phyloP scores from a whole-genome alignment of 805 yeast species.

The Nakazawaea ishiwadae region DNA sequence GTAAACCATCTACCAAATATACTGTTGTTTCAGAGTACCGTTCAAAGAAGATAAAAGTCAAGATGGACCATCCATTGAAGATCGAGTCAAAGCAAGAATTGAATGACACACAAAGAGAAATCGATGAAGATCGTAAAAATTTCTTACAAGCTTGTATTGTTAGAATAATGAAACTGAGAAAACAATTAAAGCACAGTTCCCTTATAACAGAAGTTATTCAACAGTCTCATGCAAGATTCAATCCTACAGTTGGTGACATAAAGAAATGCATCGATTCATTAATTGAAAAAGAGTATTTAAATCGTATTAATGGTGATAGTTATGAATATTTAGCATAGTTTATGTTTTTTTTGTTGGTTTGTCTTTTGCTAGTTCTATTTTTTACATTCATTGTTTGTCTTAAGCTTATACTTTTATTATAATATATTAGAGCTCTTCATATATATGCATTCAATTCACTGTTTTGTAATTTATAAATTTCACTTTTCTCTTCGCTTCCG shows the following conservation, averaged over 20 bases:
- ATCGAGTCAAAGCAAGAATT: slow-evolving; percentile 63
- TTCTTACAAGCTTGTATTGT: slow-evolving; percentile 91
- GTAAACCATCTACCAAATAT: slow-evolving; percentile 51
- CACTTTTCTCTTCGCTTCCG: too few relatives aligned
- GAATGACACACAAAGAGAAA: slow-evolving; percentile 72
- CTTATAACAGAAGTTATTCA: slow-evolving; percentile 84
- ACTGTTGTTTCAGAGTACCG: slow-evolving; percentile 78
- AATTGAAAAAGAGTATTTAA: slow-evolving; percentile 81
- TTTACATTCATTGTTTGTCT: too few relatives aligned
- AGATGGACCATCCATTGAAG: slow-evolving; percentile 43
- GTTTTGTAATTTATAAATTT: too few relatives aligned
- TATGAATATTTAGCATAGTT: slow-evolving; percentile 75
- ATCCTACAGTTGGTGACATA: slow-evolving; percentile 80
- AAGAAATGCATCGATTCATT: slow-evolving; percentile 81
- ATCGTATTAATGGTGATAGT: slow-evolving; percentile 66
- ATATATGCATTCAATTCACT: too few relatives aligned
- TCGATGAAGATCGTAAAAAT: slow-evolving; percentile 67
- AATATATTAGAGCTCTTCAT: too few relatives aligned
- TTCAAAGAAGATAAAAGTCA: slow-evolving; percentile 78
- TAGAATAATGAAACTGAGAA: slow-evolving; percentile 93
- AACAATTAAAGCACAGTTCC: slow-evolving; percentile 69
- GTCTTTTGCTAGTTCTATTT: too few relatives aligned
- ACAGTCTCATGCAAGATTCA: slow-evolving; percentile 73
- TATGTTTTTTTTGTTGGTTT: neutral
- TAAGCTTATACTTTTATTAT: too few relatives aligned